Evolutionary conservation across 345 rosid genomes (phyloP).

Genomic region (Mercurialis annua): DNA sequence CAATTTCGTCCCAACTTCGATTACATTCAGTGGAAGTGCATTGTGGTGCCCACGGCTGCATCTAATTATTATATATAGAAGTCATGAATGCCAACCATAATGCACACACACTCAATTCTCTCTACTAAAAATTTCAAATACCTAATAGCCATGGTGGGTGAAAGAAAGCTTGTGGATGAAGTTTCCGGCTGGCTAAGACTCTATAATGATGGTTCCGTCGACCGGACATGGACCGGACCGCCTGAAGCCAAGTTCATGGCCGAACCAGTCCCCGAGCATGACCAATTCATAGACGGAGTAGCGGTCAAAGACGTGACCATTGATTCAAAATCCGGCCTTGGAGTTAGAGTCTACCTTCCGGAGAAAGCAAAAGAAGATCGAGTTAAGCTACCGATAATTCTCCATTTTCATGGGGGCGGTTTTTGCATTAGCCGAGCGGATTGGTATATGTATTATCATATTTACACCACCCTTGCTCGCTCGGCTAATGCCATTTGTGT

Average conservation of each 20-base stretch:
- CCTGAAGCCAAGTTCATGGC: constrained; percentile 57
- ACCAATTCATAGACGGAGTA: constrained; percentile 42
- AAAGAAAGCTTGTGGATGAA: constrained; percentile 38
- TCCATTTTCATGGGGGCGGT: constrained; percentile 39
- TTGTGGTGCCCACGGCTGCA: constrained; percentile 10
- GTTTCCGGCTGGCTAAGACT: constrained; percentile 68
- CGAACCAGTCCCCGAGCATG: constrained; percentile 50
- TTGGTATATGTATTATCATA: constrained; percentile 35
- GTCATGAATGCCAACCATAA: not conserved
- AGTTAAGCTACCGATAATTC: constrained; percentile 20
- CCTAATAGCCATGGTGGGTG: constrained; percentile 26
- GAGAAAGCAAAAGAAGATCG: not conserved
- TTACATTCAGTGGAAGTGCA: not conserved
- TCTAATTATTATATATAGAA: not conserved
- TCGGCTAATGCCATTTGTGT: constrained; percentile 12
- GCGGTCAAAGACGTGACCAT: constrained; percentile 45
- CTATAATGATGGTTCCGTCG: constrained; percentile 55
- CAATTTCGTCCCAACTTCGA: not conserved
- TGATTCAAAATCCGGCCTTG: constrained; percentile 25
- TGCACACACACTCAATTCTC: not conserved
- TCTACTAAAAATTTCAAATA: not conserved
- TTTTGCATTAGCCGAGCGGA: constrained; percentile 35
- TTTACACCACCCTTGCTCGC: constrained; percentile 19
- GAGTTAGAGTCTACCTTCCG: constrained; percentile 51
- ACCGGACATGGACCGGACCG: constrained; percentile 62